A percentile compares a stretch with the other conserved stretches of the same genome.
Evolutionary conservation across 1,139 yeast genomes (phyloP).

Genomic region (Hyphopichia burtonii): DNA sequence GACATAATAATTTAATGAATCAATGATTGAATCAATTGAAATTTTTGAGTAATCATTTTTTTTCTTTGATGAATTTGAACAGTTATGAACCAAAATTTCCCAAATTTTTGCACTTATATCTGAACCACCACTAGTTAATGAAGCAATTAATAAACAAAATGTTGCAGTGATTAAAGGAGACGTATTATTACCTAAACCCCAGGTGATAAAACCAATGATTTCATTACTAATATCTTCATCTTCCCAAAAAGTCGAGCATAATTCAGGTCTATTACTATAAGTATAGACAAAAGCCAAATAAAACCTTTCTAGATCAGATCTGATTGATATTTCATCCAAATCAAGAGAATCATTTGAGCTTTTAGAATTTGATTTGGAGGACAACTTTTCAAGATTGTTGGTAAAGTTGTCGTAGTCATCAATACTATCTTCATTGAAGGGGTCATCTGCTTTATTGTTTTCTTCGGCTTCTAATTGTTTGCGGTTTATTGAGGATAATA

Average conservation of each 20-base stretch:
- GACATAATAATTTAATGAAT: slow-evolving; percentile 56
- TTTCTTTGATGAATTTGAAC: slow-evolving; percentile 21
- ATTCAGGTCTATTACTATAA: slow-evolving; percentile 59
- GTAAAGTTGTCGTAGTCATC: slow-evolving; percentile 3
- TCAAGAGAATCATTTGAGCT: slow-evolving; percentile 18
- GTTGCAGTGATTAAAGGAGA: slow-evolving; percentile 83
- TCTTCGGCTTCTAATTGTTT: slow-evolving; percentile 23
- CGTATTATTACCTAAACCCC: slow-evolving; percentile 82
- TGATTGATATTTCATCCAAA: slow-evolving; percentile 58
- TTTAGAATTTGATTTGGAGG: slow-evolving; percentile 1
- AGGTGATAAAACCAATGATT: slow-evolving; percentile 70
- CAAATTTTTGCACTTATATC: slow-evolving; percentile 46
- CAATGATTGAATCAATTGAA: slow-evolving; percentile 60
- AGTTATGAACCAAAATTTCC: slow-evolving; percentile 37
- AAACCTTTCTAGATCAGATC: slow-evolving; percentile 85
- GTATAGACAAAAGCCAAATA: slow-evolving; percentile 75
- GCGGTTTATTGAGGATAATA: slow-evolving; percentile 49
- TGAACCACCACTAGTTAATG: slow-evolving; percentile 63
- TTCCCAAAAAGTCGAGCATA: slow-evolving; percentile 68
- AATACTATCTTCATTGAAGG: slow-evolving; percentile 3
- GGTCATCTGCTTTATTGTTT: neutral
- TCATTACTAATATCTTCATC: slow-evolving; percentile 49
- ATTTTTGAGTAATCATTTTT: slow-evolving; percentile 45
- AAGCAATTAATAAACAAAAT: slow-evolving; percentile 74
- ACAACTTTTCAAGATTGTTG: slow-evolving; percentile 2